Base-by-base conservation (phyloP, 805 yeast species). In the Kazachstania kunashirensis region DNA sequence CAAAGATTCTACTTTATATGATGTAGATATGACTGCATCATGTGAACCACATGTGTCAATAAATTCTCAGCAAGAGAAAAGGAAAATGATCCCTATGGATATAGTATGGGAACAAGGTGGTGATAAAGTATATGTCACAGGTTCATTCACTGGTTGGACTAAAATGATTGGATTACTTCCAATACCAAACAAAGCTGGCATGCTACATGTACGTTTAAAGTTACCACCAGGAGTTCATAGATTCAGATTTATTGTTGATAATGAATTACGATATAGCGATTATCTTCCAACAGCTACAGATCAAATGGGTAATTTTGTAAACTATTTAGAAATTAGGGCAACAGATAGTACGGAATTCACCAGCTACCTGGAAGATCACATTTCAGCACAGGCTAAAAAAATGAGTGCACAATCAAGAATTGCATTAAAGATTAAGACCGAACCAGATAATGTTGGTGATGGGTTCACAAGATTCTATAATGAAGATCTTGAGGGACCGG, bases 61-160 rank as follows among this genome's bases (percentile, higher is more conserved):
- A 5, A 17, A 16, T 7, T 11, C 29, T 17, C 17, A 12, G 11
- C n/a, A 32, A 10, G 17, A 17, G 14, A 28, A 27, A 24, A 16
- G 48, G 24, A 35, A 31, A n/a, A 46, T 59, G 53, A 47, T 52
- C 2, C 75, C 76, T 3, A 68, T 84, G 1, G 85, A 80, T 37
- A 79, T 86, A 41, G 76, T 75, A 45, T 89, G 98, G 98, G 77
- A 77, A n/a, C 95, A 89, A 59, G 96, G 96, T 11, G 97, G 97
- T 41, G 73, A 74, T 31, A 83, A 83, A 50, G 97, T 89, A 2
- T 92, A 85, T 59, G 95, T 89, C 11, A 92, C 96, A 27, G 98
- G 98, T 31, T 82, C 96, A 1, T 89, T 89, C 61, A 92, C 98
- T 0, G 95, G 94, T 2, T 92, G 98, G 97, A 70, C 95, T 46